phyloP scores from a whole-genome alignment of 768 basidiomycete species.

The Clavulina sp. region DNA sequence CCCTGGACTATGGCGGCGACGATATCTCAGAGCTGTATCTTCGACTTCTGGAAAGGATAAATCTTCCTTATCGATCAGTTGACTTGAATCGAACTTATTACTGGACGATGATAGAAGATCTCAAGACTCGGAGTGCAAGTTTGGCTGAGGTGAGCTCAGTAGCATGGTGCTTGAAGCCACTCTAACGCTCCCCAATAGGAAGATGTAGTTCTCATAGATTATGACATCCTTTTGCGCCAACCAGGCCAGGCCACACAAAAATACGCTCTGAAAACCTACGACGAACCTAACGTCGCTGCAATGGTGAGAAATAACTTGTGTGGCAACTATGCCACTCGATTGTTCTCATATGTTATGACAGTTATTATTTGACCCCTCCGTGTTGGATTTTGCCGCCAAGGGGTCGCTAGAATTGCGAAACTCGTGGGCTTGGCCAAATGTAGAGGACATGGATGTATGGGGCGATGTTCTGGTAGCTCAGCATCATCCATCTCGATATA shows the following conservation, averaged over 20 bases:
- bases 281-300: slow-evolving; percentile 87
- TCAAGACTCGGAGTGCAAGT: slow-evolving; percentile 72
- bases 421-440: slow-evolving; percentile 41
- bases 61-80: slow-evolving; percentile 77
- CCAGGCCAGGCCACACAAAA: slow-evolving; percentile 66
- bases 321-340: background rate
- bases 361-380: slow-evolving; percentile 86
- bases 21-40: slow-evolving; percentile 85
- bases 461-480: slow-evolving; percentile 27
- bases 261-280: slow-evolving; percentile 79
- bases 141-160: slow-evolving; percentile 54
- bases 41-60: slow-evolving; percentile 57
- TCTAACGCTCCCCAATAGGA: slow-evolving; percentile 28
- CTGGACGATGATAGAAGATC: slow-evolving; percentile 81
- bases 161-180: background rate
- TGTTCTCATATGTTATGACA: slow-evolving; percentile 17
- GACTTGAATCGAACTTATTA: slow-evolving; percentile 65
- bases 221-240: slow-evolving; percentile 73
- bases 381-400: slow-evolving; percentile 79
- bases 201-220: slow-evolving; percentile 77
- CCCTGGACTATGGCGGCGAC: slow-evolving; percentile 78
- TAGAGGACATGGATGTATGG: slow-evolving; percentile 45
- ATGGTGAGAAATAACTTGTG: slow-evolving; percentile 39
- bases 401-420: slow-evolving; percentile 30
- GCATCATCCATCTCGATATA: slow-evolving; percentile 5